Evolutionary conservation across 2,329 filamentous ascomycete species (phyloP).

Genomic region (Periconia sp.): DNA sequence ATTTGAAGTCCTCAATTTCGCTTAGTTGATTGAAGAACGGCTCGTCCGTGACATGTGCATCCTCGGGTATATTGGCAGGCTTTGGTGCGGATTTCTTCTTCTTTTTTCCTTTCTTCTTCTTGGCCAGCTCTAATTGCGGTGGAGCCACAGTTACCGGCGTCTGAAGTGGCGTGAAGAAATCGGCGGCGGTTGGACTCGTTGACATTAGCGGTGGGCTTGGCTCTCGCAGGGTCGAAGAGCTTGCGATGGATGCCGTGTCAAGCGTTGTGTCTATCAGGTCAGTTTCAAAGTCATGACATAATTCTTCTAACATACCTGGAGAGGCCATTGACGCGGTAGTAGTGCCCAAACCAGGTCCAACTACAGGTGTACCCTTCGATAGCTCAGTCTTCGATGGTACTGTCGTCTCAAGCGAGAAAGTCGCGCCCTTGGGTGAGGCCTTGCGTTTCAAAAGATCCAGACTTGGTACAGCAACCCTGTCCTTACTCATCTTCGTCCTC

Average conservation of each 20-base stretch:
- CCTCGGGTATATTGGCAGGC: not conserved
- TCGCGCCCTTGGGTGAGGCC: not conserved
- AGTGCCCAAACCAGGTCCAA: not conserved
- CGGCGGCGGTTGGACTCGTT: conserved; percentile 12
- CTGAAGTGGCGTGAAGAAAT: conserved; percentile 19
- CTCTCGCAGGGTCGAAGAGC: conserved; percentile 11
- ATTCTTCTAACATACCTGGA: not conserved
- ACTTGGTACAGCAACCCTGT: conserved; percentile 22
- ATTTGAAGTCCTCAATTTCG: conserved; percentile 2
- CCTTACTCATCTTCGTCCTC: conserved; percentile 12
- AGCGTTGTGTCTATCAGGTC: not conserved
- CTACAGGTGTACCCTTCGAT: not conserved
- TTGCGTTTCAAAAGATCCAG: conserved; percentile 9
- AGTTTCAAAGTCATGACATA: not conserved
- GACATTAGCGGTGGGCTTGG: conserved; percentile 7
- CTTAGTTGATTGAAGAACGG: conserved; percentile 11
- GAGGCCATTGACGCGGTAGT: no score
- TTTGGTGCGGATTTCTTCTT: not conserved
- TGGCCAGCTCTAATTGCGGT: conserved; percentile 3
- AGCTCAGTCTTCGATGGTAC: not conserved
- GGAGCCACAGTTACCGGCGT: conserved; percentile 7
- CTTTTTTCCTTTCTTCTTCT: conserved; percentile 46
- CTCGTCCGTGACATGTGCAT: not conserved
- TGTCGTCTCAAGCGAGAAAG: not conserved
- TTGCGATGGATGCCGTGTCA: conserved; percentile 8